Evolutionary conservation across 495 filamentous ascomycete genomes (phyloP).

Genomic region (Penicillium malachiteum): DNA sequence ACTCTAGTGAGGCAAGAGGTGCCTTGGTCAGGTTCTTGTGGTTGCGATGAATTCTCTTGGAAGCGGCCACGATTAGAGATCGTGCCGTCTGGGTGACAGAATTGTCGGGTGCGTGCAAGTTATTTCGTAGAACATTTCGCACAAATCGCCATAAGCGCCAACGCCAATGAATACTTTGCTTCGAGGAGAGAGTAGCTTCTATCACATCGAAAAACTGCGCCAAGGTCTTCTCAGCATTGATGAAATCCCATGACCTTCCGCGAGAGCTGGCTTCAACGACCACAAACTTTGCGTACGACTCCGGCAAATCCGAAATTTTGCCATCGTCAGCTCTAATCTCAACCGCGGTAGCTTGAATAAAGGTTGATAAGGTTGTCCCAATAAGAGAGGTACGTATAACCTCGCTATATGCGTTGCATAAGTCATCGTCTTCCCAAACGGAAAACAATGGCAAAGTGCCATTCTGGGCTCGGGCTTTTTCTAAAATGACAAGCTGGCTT

Average conservation of each 20-base stretch:
- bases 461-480: slow-evolving; percentile 37
- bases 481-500: slow-evolving; percentile 52
- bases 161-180: slow-evolving; percentile 42
- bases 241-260: slow-evolving; percentile 22
- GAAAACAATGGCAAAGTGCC: slow-evolving; percentile 30
- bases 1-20: slow-evolving; percentile 32
- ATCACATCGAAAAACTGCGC: slow-evolving; percentile 27
- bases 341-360: slow-evolving; percentile 32
- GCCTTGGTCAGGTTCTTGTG: slow-evolving; percentile 30
- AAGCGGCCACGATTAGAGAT: slow-evolving; percentile 24
- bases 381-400: slow-evolving; percentile 37
- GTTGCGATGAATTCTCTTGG: slow-evolving; percentile 33
- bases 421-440: slow-evolving; percentile 61
- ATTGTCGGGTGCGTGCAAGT: slow-evolving; percentile 20
- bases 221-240: slow-evolving; percentile 27
- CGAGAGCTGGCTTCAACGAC: slow-evolving; percentile 39
- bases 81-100: slow-evolving; percentile 16
- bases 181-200: slow-evolving; percentile 33
- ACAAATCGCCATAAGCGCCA: slow-evolving; percentile 49
- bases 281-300: slow-evolving; percentile 40
- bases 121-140: slow-evolving; percentile 36
- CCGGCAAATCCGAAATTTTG: slow-evolving; percentile 28
- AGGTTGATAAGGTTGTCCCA: slow-evolving; percentile 28
- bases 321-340: slow-evolving; percentile 30
- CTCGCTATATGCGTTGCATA: slow-evolving; percentile 47